Evolutionary conservation across 176 grass and related monocot genomes (phyloP).

Genomic region (Urochloa ruziziensis): DNA sequence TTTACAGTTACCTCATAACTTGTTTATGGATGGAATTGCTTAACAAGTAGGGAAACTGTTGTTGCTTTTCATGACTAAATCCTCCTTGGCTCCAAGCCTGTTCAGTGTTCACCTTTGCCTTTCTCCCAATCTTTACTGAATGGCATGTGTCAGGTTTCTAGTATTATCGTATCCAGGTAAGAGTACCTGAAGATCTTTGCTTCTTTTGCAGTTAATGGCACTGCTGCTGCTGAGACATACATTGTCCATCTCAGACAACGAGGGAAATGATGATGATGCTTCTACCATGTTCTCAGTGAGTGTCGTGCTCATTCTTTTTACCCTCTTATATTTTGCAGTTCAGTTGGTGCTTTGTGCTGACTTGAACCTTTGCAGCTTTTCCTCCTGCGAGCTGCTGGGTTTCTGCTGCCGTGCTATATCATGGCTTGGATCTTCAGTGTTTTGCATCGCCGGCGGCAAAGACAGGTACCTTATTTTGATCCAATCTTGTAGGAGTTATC

Average conservation of each 20-base stretch:
- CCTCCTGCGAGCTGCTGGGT: constrained; percentile 84
- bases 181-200: not conserved
- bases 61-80: not conserved
- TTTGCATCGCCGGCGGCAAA: constrained; percentile 77
- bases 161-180: constrained; percentile 10
- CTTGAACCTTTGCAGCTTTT: constrained; percentile 56
- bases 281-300: constrained; percentile 91
- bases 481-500: not conserved
- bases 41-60: not conserved
- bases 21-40: not conserved
- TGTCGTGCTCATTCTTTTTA: not conserved
- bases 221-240: constrained; percentile 84
- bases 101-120: not conserved
- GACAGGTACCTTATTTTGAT: constrained; percentile 50
- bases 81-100: not conserved
- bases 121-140: not conserved
- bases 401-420: constrained; percentile 85
- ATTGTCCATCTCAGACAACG: constrained; percentile 69
- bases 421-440: constrained; percentile 92
- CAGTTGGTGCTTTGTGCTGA: constrained; percentile 18
- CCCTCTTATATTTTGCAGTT: not conserved
- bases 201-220: constrained; percentile 72
- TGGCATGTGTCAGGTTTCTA: not conserved
- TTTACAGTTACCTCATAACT: not conserved
- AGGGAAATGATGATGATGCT: constrained; percentile 74